Evolutionary conservation across 371 early-diverging fungal genomes (phyloP).

Genomic region (Circinella minor): DNA sequence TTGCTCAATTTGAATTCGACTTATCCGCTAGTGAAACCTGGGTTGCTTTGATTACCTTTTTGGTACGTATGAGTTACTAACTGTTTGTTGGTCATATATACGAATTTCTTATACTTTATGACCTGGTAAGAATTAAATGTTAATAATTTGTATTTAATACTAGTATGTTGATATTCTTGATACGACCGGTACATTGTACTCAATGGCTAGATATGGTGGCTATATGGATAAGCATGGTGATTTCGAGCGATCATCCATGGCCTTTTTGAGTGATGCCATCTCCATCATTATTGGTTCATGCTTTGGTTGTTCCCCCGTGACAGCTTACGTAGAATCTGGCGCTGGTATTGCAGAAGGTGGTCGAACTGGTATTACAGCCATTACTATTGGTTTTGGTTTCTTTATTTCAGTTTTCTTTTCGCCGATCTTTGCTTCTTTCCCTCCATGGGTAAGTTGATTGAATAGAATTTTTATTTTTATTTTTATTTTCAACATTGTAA

Average conservation of each 20-base stretch:
- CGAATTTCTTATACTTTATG: not conserved
- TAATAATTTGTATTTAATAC: not conserved
- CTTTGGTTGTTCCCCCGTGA: constrained; percentile 78
- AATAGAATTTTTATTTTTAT: no score
- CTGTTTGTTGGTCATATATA: not conserved
- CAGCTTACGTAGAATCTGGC: constrained; percentile 81
- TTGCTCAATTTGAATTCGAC: constrained; percentile 69
- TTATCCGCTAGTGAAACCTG: constrained; percentile 67
- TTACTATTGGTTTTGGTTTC: constrained; percentile 69
- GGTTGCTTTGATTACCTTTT: constrained; percentile 81
- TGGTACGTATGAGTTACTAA: constrained; percentile 22
- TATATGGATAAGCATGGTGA: constrained; percentile 75
- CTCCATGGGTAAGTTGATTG: constrained; percentile 73
- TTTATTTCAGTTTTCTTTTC: constrained; percentile 80
- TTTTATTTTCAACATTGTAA: no score
- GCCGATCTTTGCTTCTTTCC: constrained; percentile 84
- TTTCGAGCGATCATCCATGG: constrained; percentile 75
- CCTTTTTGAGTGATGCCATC: constrained; percentile 74
- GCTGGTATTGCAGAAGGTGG: constrained; percentile 85
- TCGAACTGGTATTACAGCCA: constrained; percentile 75
- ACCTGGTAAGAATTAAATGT: no score
- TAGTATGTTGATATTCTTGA: constrained; percentile 81
- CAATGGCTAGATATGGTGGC: constrained; percentile 85
- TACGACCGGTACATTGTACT: constrained; percentile 79
- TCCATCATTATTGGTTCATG: constrained; percentile 69